Base-by-base conservation (phyloP, 371 early-diverging fungal genomes). In the Conidiobolus incongruus region DNA sequence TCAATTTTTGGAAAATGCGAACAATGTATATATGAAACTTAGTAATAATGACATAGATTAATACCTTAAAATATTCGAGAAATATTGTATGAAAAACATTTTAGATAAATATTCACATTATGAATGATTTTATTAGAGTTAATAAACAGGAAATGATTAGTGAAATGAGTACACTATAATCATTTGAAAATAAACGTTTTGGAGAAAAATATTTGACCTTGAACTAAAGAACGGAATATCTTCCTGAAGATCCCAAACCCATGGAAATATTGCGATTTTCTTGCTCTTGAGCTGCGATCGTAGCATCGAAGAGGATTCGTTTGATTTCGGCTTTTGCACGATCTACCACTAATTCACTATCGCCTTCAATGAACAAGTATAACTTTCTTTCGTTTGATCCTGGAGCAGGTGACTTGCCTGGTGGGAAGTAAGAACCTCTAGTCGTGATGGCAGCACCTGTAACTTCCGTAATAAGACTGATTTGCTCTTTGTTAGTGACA, bases 391-490 rank as follows among this genome's bases (percentile, higher is more conserved):
- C 90, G 35, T 68, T 67, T 3, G 61, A 60, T 2, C 66, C 66
- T 20, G 70, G 65, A 1, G 56, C 55, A 13, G 72, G 68, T 35
- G 73, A 71, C 59, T 81, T 89, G 28, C 92, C 92, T 8, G 77
- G 65, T 11, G 80, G 76, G 54, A 87, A 77, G 60, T 68, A 92
- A 5, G 75, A 66, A 17, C 97, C 97, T 38, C 93, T 68, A 4
- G 87, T 85, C 2, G 95, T 94, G 45, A 96, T 87, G 8, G 92
- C 88, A 0, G 91, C 88, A 5, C 91, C 90, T 10, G 88, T 76
- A 33, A 80, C 59, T 51, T 94, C 93, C 8, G 76, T 77, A 44
- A 96, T 88, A 59, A 77, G 80, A 19, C 70, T 67, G 35, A 96
- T 86, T 63, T 81, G 75, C 46, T 90, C 91, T 66, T 84, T 87